A percentile compares a stretch with the other conserved stretches of the same genome.
Evolutionary conservation across 2,329 filamentous ascomycete species (phyloP).

Genomic region (Fusarium irregulare): DNA sequence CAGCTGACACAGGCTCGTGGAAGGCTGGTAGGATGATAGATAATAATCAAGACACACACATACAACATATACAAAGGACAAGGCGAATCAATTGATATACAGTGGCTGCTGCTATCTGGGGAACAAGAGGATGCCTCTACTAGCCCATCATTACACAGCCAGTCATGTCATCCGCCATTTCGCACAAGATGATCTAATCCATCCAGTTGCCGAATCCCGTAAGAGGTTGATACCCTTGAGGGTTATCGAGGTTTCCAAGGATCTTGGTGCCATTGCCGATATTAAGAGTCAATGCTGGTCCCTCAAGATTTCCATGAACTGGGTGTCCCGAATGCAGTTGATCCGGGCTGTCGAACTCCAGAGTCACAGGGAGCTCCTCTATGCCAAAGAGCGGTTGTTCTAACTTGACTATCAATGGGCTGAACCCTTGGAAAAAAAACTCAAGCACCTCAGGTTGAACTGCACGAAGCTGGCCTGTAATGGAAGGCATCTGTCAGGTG

Average conservation of each 20-base stretch:
- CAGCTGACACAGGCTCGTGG: too few relatives aligned
- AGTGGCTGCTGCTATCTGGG: too few relatives aligned
- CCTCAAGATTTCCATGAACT: neutral
- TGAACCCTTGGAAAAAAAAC: accelerated
- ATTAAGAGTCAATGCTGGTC: neutral
- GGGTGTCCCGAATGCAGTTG: neutral
- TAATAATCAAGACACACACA: too few relatives aligned
- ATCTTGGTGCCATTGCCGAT: neutral
- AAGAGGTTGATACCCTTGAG: accelerated
- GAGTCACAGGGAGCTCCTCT: accelerated
- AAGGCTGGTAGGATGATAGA: too few relatives aligned
- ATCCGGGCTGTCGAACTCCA: neutral
- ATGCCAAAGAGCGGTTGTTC: accelerated
- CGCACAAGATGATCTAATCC: neutral
- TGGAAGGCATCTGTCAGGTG: neutral
- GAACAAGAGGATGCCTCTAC: too few relatives aligned
- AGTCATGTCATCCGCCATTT: too few relatives aligned
- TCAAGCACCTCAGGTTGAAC: neutral
- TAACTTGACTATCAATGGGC: accelerated
- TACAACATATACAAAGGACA: too few relatives aligned
- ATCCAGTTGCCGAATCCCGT: neutral
- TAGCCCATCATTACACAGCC: too few relatives aligned
- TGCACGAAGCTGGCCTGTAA: neutral
- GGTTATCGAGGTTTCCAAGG: accelerated
- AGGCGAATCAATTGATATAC: too few relatives aligned